Conservation (phyloP, 441 rosid species). For the Bocquillonia castaneifolia region DNA sequence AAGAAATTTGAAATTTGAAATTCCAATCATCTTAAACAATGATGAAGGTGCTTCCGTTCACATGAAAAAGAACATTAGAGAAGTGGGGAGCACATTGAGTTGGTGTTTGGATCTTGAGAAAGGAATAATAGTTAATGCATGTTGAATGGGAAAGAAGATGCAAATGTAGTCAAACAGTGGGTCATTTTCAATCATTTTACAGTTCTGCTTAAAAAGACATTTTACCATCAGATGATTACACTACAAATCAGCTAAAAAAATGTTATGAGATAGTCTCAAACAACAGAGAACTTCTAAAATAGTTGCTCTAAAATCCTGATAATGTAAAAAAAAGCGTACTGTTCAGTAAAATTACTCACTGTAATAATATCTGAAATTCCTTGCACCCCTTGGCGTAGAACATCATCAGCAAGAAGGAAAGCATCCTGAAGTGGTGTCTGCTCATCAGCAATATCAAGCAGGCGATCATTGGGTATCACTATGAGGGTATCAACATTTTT, state of each 20-base stretch:
- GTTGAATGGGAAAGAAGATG: background rate
- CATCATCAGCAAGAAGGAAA: conserved; percentile 97
- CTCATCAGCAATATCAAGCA: conserved; percentile 95
- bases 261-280: background rate
- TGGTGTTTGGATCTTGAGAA: too few relatives aligned
- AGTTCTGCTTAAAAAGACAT: background rate
- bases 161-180: background rate
- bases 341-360: conserved; percentile 40
- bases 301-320: background rate
- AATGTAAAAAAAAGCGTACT: background rate
- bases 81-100: too few relatives aligned
- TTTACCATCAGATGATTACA: background rate
- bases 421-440: conserved; percentile 97
- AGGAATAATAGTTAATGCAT: background rate
- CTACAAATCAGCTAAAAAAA: background rate
- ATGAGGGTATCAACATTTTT: conserved; percentile 93
- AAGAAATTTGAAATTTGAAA: background rate
- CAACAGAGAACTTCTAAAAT: background rate
- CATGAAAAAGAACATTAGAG: background rate
- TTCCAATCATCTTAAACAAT: background rate
- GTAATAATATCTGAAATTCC: conserved; percentile 97
- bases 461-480: conserved; percentile 92
- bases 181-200: background rate
- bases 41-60: background rate
- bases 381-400: conserved; percentile 95